These are phyloP conservation scores for Talaromyces albobiverticillius DNA, from an alignment of 2,329 filamentous ascomycete species.

Conservation along the genomic window DNA sequence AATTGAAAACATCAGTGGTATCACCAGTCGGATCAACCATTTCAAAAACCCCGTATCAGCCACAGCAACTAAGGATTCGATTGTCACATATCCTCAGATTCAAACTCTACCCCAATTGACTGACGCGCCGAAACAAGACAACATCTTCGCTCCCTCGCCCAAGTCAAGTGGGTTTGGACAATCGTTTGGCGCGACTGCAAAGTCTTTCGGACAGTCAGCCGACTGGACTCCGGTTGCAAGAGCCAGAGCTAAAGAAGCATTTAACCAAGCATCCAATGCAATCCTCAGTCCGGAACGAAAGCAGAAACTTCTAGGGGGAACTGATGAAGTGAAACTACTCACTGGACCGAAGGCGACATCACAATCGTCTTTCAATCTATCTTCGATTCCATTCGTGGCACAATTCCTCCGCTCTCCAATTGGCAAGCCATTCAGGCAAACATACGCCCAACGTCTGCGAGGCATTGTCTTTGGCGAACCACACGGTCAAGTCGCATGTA, in stretches of 20 bases:
- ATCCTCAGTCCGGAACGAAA: constrained; percentile 41
- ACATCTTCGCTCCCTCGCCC: constrained; percentile 45
- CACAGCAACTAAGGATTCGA: constrained; percentile 43
- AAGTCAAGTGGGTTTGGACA: constrained; percentile 36
- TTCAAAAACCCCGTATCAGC: constrained; percentile 47
- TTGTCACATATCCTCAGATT: constrained; percentile 28
- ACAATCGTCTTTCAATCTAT: constrained; percentile 41
- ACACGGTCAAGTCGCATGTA: constrained; percentile 65
- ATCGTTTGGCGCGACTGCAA: constrained; percentile 45
- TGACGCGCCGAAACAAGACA: constrained; percentile 46
- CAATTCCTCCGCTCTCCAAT: constrained; percentile 51
- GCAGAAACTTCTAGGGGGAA: constrained; percentile 33
- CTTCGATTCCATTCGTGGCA: constrained; percentile 49
- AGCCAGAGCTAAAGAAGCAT: constrained; percentile 35
- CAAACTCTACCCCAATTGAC: constrained; percentile 51
- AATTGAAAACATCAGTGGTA: constrained; percentile 64
- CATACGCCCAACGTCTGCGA: constrained; percentile 63
- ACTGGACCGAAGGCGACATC: constrained; percentile 21
- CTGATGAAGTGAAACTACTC: constrained; percentile 37
- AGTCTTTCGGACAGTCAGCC: constrained; percentile 44
- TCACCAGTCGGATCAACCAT: constrained; percentile 66
- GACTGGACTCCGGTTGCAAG: constrained; percentile 42
- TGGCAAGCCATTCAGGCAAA: constrained; percentile 68
- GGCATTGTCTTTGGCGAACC: constrained; percentile 71
- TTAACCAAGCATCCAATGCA: constrained; percentile 38